Conservation (phyloP, 2,329 filamentous ascomycete genomes). For the Apiospora rasikravindrae region DNA sequence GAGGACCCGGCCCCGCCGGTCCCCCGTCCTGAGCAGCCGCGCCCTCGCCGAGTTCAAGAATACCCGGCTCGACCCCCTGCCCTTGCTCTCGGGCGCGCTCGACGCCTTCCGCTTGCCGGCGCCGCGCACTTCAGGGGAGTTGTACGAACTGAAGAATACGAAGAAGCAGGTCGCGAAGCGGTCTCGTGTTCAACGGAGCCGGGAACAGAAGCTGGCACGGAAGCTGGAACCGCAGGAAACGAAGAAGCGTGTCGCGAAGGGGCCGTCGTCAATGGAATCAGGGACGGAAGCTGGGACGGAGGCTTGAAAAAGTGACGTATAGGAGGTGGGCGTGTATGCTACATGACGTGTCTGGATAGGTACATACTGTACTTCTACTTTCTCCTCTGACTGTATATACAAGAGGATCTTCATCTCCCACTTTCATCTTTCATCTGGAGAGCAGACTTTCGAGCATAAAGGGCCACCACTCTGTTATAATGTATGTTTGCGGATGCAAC, state of each 20-base stretch:
- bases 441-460: not conserved
- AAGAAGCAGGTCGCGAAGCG: not conserved
- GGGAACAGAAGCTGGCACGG: not conserved
- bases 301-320: too few relatives aligned
- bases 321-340: not conserved
- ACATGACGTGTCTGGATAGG: not conserved
- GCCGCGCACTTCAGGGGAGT: not conserved
- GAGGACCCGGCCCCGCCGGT: not conserved
- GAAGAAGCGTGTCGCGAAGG: too few relatives aligned
- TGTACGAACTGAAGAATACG: not conserved
- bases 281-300: too few relatives aligned
- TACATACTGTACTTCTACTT: not conserved
- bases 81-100: slow-evolving; percentile 23
- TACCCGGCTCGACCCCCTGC: slow-evolving; percentile 24
- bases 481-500: not conserved
- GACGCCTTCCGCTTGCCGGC: not conserved
- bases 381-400: not conserved
- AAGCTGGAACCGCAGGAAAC: too few relatives aligned
- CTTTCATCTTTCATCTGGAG: not conserved
- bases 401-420: not conserved
- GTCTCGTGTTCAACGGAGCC: not conserved
- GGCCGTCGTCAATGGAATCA: too few relatives aligned
- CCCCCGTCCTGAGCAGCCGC: slow-evolving; percentile 23
- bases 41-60: slow-evolving; percentile 29
- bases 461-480: not conserved